Evolutionary conservation across 345 rosid species (phyloP).

Genomic region (Linum usitatissimum): DNA sequence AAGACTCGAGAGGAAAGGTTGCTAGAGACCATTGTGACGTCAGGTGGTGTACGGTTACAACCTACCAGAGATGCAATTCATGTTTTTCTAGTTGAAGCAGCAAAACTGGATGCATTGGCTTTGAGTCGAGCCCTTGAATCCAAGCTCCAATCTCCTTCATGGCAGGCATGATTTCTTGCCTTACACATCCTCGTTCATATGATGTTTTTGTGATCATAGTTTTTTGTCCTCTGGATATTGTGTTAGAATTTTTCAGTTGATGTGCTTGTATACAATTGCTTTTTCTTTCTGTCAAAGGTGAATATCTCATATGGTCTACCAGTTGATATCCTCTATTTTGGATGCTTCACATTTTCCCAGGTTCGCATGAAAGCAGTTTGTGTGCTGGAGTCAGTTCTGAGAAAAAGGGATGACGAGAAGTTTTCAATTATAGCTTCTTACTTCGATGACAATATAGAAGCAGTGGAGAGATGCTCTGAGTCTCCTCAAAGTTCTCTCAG

Average conservation of each 20-base stretch:
- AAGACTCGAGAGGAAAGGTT: conserved; percentile 83
- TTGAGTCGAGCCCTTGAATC: conserved; percentile 68
- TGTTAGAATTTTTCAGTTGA: background rate
- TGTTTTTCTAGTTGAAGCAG: conserved; percentile 73
- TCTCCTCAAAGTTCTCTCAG: conserved; percentile 87
- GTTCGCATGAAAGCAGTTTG: conserved; percentile 87
- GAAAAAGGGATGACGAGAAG: conserved; percentile 64
- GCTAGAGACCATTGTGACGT: conserved; percentile 83
- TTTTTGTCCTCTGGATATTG: background rate
- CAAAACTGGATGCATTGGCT: conserved; percentile 64
- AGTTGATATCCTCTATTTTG: background rate
- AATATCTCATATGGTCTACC: background rate
- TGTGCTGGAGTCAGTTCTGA: conserved; percentile 79
- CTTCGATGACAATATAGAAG: conserved; percentile 61
- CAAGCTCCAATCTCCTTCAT: conserved; percentile 78
- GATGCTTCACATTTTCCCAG: conserved; percentile 27
- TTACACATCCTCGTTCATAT: background rate
- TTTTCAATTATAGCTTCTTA: conserved; percentile 54
- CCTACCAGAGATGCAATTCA: conserved; percentile 93
- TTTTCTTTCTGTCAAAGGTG: background rate
- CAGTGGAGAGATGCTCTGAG: conserved; percentile 55
- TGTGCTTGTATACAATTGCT: background rate
- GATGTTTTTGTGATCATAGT: background rate
- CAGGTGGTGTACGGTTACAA: conserved; percentile 91
- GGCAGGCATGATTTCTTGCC: conserved; percentile 56